Percentiles rank a stretch among this genome's conserved stretches.
phyloP scores from a whole-genome alignment of 768 basidiomycete species.

The Boletus insuetus region DNA sequence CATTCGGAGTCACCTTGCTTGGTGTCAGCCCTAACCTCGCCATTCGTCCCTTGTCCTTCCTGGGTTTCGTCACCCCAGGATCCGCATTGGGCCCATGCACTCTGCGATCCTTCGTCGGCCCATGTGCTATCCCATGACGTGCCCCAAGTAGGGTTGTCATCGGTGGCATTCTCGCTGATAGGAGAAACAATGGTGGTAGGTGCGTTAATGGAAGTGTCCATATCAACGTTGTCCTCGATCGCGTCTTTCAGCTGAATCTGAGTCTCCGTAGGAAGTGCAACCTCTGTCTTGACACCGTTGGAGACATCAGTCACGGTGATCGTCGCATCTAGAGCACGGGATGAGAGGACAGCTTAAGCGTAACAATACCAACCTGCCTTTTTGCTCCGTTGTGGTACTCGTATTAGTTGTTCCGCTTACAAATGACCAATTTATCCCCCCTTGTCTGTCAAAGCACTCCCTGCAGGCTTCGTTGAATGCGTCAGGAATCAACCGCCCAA shows the following conservation, averaged over 20 bases:
- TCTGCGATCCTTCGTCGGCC: conserved; percentile 6
- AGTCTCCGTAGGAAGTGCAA: conserved; percentile 24
- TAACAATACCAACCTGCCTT: conserved; percentile 1
- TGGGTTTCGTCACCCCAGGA: conserved; percentile 2
- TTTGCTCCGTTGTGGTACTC: conserved; percentile 1
- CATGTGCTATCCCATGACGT: conserved; percentile 12
- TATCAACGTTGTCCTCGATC: conserved; percentile 27
- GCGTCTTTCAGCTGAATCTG: conserved; percentile 25
- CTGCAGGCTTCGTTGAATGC: conserved; percentile 48
- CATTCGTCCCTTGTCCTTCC: conserved; percentile 9
- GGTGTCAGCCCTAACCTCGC: not conserved
- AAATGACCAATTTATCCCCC: conserved; percentile 37
- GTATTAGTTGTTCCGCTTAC: not conserved
- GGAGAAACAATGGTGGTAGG: not conserved
- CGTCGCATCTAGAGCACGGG: conserved; percentile 3
- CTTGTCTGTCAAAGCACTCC: conserved; percentile 47
- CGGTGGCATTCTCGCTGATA: not conserved
- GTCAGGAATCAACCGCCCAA: conserved; percentile 42
- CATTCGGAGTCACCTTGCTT: conserved; percentile 21
- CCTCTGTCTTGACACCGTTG: conserved; percentile 11
- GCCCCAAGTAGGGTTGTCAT: not conserved
- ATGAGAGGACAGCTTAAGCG: conserved; percentile 8
- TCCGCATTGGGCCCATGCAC: conserved; percentile 10
- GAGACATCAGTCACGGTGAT: conserved; percentile 17
- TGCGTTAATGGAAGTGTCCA: conserved; percentile 14